A percentile compares a stretch with the other conserved stretches of the same genome.
phyloP scores from a whole-genome alignment of 192 early-diverging fungal species.

The Glomus cerebriforme region DNA sequence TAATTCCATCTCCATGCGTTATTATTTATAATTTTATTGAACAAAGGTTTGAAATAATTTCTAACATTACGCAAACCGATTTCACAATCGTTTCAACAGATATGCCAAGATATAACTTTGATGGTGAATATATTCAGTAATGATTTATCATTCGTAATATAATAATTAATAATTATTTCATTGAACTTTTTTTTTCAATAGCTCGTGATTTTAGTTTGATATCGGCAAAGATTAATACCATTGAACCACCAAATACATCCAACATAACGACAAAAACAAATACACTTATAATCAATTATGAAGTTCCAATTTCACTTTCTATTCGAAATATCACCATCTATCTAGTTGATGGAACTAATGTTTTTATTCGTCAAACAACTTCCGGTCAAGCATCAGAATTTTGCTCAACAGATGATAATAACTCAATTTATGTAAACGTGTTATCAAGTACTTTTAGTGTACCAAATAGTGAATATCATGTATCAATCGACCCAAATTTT shows the following conservation, averaged over 20 bases:
- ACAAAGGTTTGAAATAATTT: background rate
- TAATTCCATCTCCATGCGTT: background rate
- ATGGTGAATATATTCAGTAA: background rate
- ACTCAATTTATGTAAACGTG: background rate
- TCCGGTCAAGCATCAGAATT: background rate
- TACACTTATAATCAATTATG: background rate
- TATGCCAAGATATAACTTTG: background rate
- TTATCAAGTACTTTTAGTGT: background rate
- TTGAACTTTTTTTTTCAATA: background rate
- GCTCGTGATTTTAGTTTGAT: background rate
- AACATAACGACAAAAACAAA: background rate
- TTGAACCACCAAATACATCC: background rate
- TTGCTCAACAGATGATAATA: background rate
- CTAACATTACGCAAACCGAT: background rate
- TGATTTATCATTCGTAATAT: too few species aligned
- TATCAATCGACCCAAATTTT: background rate
- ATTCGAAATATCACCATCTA: background rate
- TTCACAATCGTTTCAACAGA: background rate
- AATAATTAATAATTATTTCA: too few species aligned
- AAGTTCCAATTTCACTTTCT: background rate
- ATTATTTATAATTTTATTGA: background rate
- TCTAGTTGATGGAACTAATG: background rate
- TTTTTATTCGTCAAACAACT: background rate
- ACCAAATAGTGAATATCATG: background rate
- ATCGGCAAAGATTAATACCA: background rate